Conservation (phyloP, 371 early-diverging fungal species). For the Thermomucor indicae-seudaticae region DNA sequence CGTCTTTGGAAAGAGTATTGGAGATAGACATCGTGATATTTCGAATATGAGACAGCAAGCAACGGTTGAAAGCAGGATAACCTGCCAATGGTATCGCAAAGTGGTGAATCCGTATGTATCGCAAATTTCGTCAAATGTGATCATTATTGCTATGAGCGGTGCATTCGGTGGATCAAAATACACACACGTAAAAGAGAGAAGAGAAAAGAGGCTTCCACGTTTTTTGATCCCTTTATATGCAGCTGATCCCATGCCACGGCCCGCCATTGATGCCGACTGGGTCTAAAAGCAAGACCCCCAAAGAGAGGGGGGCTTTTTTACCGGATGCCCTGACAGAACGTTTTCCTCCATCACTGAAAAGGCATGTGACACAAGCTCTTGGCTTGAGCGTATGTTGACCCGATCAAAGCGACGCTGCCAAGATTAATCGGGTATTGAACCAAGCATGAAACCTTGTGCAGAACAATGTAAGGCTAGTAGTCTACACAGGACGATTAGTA, state of each 20-base stretch:
- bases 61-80: conserved; percentile 31
- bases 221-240: background rate
- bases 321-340: too few relatives aligned
- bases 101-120: conserved; percentile 31
- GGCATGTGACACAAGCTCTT: too few relatives aligned
- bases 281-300: too few relatives aligned
- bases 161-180: background rate
- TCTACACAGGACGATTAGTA: too few relatives aligned
- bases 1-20: conserved; percentile 56
- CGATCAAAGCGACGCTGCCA: too few relatives aligned
- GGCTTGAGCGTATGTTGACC: too few relatives aligned
- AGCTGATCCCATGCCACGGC: background rate
- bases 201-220: too few relatives aligned
- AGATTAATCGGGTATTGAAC: too few relatives aligned
- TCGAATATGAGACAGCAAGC: conserved; percentile 52
- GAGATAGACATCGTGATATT: conserved; percentile 52
- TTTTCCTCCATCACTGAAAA: too few relatives aligned
- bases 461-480: too few relatives aligned
- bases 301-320: too few relatives aligned
- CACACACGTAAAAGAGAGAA: background rate
- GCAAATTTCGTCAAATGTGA: conserved; percentile 19
- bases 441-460: too few relatives aligned
- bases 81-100: conserved; percentile 39
- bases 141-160: background rate
- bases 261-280: background rate